Percentiles rank a stretch among this genome's conserved stretches.
Conservation (phyloP, 805 yeast genomes). For the Pichia kluyveri region DNA sequence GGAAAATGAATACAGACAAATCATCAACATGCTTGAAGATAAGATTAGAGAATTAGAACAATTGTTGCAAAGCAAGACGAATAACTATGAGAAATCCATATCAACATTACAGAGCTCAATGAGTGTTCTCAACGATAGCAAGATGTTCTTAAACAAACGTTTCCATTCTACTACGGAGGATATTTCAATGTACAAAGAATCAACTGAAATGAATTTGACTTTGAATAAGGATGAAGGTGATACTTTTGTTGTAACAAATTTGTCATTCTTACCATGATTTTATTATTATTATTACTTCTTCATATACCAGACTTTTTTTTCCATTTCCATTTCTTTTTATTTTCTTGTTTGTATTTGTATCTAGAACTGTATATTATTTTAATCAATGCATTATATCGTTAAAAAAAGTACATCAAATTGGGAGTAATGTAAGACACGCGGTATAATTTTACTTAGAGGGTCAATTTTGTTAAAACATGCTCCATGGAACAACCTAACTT, state of each 20-base stretch:
- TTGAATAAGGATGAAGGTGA: neutral
- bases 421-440: no score
- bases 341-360: no score
- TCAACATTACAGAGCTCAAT: constrained; percentile 15
- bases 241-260: constrained; percentile 9
- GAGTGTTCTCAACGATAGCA: constrained; percentile 14
- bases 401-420: no score
- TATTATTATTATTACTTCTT: neutral
- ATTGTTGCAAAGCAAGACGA: constrained; percentile 8
- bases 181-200: neutral
- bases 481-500: no score
- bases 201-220: neutral
- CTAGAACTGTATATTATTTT: no score
- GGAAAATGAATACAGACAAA: constrained; percentile 2
- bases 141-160: neutral
- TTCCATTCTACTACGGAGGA: neutral
- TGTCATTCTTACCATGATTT: constrained; percentile 6
- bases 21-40: constrained; percentile 1
- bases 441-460: no score
- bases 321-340: neutral
- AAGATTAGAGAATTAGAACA: constrained; percentile 13
- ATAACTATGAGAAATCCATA: constrained; percentile 13
- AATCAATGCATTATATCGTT: no score
- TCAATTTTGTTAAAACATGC: no score
- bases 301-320: no score